Base-by-base conservation (phyloP, 441 rosid species). In the Metrosideros polymorpha region DNA sequence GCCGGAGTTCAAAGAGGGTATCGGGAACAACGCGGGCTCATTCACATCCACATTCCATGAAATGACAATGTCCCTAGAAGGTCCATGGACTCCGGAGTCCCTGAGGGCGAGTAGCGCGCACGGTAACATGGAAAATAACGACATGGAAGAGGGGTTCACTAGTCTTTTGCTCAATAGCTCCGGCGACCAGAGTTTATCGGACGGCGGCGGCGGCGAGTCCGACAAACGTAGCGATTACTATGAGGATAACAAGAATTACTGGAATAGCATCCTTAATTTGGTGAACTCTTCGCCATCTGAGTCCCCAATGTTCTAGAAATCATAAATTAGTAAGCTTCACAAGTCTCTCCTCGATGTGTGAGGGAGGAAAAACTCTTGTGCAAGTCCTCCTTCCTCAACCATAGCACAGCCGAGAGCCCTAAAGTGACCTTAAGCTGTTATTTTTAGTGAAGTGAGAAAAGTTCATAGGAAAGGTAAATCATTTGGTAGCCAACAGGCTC, bases 241-340 rank as follows among this genome's bases (percentile, higher is more conserved):
- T 39, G 98, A 95, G 87, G 99, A 97, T 87, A 96, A 95, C 90
- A 98, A 96, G 94, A 95, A 94, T 88, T 98, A 98, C 84, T 98
- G 99, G 99, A 95, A 95, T 84, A 96, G 94, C 85, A 98, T 98
- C 90, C 98, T 98, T 86, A 94, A 93, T 91, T 91, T 95, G 96
- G 98, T 98, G 86, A 94, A 98, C 86, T 95, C 98, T 87, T 91
- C 98, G 39, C 96, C 99, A 43, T 90, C 97, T 76, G 92, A 92
- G 88, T 94, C 99, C 4, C 95, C 98, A 25, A 88, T 93, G 92
- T 93, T 95, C 88, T 93, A 90, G 50, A 55, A n/a, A 79, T 7
- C 45, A 54, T 12, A 25, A n/a, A 54, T 84, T 55, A 55, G 52
- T 85, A 53, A 75, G 83, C 19, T 83, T 71, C 47, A 10, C 79